These are phyloP conservation scores for Aspergillus hortae DNA, from an alignment of 2,329 filamentous ascomycete species.

Conservation along the genomic window DNA sequence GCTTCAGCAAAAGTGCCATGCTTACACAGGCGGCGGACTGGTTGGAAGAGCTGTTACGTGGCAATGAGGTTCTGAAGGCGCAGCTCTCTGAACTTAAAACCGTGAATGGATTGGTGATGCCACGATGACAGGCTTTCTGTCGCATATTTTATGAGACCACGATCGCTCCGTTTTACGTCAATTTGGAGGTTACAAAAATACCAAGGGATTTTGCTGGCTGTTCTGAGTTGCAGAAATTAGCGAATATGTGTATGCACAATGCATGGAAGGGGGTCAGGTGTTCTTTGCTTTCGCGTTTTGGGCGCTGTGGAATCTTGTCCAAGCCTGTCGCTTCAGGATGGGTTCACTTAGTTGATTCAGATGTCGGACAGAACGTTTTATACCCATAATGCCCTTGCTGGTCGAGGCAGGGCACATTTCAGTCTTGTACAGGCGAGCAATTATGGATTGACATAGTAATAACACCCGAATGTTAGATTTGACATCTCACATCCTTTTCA, in stretches of 20 bases:
- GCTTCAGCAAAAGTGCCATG: constrained; percentile 79
- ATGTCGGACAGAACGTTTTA: neutral
- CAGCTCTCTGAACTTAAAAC: constrained; percentile 50
- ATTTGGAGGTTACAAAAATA: neutral
- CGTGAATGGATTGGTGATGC: constrained; percentile 35
- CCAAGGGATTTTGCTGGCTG: neutral
- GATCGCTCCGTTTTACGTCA: constrained; percentile 12
- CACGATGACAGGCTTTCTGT: constrained; percentile 22
- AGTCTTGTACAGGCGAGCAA: neutral
- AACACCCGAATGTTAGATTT: no score
- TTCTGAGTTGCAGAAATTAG: neutral
- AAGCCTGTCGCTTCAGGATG: neutral
- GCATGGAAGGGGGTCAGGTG: neutral
- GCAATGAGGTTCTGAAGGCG: constrained; percentile 60
- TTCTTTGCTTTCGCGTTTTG: neutral
- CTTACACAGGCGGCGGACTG: constrained; percentile 73
- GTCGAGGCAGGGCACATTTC: neutral
- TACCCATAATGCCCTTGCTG: neutral
- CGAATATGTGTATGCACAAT: neutral
- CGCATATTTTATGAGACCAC: constrained; percentile 16
- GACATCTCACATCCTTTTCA: no score
- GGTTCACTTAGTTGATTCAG: neutral
- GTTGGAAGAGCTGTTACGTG: constrained; percentile 67
- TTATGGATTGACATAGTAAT: neutral
- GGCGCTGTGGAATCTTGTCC: neutral